phyloP scores from a whole-genome alignment of 768 basidiomycete genomes.

The Tricholoma matsutake region DNA sequence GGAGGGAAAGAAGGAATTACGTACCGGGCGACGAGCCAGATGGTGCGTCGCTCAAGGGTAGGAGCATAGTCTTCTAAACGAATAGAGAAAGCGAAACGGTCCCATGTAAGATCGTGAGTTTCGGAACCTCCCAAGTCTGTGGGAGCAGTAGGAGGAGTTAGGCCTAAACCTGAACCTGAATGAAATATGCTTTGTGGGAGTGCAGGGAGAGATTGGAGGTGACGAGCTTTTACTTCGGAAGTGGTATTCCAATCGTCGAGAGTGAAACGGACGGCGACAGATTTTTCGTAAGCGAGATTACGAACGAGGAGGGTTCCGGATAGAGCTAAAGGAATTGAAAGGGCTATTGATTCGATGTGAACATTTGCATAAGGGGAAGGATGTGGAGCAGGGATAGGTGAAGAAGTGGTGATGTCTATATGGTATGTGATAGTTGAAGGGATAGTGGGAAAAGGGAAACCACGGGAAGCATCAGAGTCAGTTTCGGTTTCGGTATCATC shows the following conservation, averaged over 20 bases:
- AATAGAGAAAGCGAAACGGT: constrained; percentile 59
- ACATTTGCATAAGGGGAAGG: constrained; percentile 26
- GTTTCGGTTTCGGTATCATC: constrained; percentile 49
- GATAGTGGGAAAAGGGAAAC: constrained; percentile 1
- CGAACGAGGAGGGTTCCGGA: constrained; percentile 78
- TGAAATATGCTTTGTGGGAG: constrained; percentile 22
- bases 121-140: neutral
- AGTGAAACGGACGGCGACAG: constrained; percentile 83
- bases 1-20: constrained; percentile 5
- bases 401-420: constrained; percentile 20
- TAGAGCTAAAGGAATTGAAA: constrained; percentile 33
- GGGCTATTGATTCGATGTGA: constrained; percentile 25
- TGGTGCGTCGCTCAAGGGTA: constrained; percentile 44
- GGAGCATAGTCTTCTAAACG: constrained; percentile 69
- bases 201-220: constrained; percentile 40
- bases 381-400: constrained; percentile 23
- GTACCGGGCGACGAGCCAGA: constrained; percentile 64
- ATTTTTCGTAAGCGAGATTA: constrained; percentile 86
- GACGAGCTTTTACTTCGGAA: constrained; percentile 68
- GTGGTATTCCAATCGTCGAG: constrained; percentile 94
- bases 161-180: constrained; percentile 10
- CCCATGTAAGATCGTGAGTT: constrained; percentile 37
- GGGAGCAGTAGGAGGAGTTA: too few relatives aligned
- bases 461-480: constrained; percentile 36
- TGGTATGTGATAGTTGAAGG: constrained; percentile 20